Conservation (phyloP, 2,329 filamentous ascomycete species). For the Aspergillus tamarii region DNA sequence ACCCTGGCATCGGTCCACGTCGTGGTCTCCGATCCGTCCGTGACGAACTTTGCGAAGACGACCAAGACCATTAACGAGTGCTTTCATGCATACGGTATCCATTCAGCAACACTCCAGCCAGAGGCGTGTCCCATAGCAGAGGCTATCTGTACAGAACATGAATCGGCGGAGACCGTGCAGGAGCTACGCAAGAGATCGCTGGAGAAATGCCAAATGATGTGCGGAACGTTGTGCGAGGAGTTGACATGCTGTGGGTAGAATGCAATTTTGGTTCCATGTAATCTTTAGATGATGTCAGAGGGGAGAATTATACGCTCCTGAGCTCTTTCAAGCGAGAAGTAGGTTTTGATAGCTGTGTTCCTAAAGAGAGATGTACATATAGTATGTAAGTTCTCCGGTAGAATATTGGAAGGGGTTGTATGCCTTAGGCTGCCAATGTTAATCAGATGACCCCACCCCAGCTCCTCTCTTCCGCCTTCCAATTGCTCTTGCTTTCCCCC, state of each 20-base stretch:
- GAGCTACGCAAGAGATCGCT: neutral
- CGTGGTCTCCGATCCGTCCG: constrained; percentile 59
- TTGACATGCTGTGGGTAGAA: constrained; percentile 2
- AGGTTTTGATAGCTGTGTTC: too few species aligned
- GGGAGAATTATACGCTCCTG: neutral
- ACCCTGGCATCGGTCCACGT: constrained; percentile 70
- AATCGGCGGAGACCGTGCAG: neutral
- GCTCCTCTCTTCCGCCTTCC: neutral
- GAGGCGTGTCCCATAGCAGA: constrained; percentile 45
- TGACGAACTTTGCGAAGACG: constrained; percentile 61
- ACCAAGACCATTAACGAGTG: constrained; percentile 67
- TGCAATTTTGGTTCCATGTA: neutral
- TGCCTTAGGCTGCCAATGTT: neutral
- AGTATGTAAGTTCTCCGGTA: too few species aligned
- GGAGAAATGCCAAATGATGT: constrained; percentile 5
- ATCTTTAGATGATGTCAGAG: neutral
- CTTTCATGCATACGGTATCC: constrained; percentile 71
- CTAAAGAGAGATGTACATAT: too few species aligned
- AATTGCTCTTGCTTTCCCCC: neutral
- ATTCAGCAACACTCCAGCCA: constrained; percentile 70
- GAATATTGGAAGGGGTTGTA: neutral
- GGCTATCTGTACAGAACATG: neutral
- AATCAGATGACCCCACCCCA: neutral
- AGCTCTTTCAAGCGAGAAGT: neutral
- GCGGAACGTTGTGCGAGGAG: neutral